Base-by-base conservation (phyloP, 169 alveolate species). In the Babesia bovis region DNA sequence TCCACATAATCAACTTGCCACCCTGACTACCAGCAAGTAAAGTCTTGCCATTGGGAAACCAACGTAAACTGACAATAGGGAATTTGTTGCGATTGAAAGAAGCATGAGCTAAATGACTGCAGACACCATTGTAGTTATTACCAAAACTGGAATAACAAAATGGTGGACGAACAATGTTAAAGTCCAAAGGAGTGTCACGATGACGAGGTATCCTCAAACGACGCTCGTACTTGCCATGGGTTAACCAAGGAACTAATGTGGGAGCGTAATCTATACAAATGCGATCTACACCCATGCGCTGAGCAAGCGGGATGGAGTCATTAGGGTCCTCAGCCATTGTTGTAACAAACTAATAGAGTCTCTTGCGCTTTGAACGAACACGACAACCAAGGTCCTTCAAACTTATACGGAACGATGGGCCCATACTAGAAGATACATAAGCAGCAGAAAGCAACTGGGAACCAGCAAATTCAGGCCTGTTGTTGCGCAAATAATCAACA, bases 1-100 rank as follows among this genome's bases (percentile, higher is more conserved):
- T 90, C 96, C 96, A 92, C 66, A 92, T 87, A 36, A 90, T 88
- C 35, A 92, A 68, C 63, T 92, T 93, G 21, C 96, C 95, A 6
- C 92, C 90, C 51, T 86, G 94, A n/a, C 96, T 92, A 36, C 96
- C 96, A 28, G 93, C 94, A 73, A 92, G 63, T 41, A 92, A 82
- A 44, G 91, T 79, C 84, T 90, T 88, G 33, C 96, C 96, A 52
- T 87, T 89, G 45, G 94, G 94, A 75, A 91, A 91, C 95, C 94
- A 92, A 75, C 82, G 58, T n/a, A 87, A 63, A 58, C 70, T 83
- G 5, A 78, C 63, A 63, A 56, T 78, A 9, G 87, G 87, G 67
- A 78, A 78, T 33, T 78, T 78, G 55, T 78, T 78, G 41, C 87
- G 73, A 60, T 78, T 78, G 50, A 59, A 57, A 1, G 87, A 70